Conservation (phyloP, 129 eudicot genomes). For the Cynara cardunculus region DNA sequence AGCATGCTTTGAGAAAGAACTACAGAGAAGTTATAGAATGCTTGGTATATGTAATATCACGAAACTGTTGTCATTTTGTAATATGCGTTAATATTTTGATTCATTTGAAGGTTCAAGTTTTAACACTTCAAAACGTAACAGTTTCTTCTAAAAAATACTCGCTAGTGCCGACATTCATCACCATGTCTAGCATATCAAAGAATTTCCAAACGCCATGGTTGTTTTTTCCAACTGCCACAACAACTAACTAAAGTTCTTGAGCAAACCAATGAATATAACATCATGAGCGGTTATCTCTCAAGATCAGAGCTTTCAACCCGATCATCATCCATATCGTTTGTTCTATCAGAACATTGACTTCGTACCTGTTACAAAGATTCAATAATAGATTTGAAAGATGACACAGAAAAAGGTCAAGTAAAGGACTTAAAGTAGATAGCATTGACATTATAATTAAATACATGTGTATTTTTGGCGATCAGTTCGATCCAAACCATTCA, state of each 20-base stretch:
- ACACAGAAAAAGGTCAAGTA: background rate
- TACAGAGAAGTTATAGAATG: background rate
- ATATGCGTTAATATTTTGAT: background rate
- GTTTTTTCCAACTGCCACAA: background rate
- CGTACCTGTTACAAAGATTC: background rate
- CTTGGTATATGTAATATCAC: background rate
- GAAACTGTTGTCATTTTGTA: background rate
- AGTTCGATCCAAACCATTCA: too few relatives aligned
- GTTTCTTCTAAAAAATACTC: too few relatives aligned
- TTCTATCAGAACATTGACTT: background rate
- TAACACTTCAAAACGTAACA: background rate
- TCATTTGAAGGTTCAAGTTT: background rate
- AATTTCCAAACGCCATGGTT: background rate
- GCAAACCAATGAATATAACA: background rate
- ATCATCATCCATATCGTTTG: background rate
- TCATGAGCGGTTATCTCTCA: background rate
- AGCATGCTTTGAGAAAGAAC: slow-evolving; percentile 48
- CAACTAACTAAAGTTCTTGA: background rate
- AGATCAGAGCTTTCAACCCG: background rate
- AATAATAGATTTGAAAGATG: background rate
- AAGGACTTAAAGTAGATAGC: background rate
- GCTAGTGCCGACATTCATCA: background rate
- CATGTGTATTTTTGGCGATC: too few relatives aligned
- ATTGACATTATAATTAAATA: too few relatives aligned
- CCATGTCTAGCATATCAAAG: background rate